Evolutionary conservation across 306 rosid species (phyloP).

Genomic region (Senna siamea): DNA sequence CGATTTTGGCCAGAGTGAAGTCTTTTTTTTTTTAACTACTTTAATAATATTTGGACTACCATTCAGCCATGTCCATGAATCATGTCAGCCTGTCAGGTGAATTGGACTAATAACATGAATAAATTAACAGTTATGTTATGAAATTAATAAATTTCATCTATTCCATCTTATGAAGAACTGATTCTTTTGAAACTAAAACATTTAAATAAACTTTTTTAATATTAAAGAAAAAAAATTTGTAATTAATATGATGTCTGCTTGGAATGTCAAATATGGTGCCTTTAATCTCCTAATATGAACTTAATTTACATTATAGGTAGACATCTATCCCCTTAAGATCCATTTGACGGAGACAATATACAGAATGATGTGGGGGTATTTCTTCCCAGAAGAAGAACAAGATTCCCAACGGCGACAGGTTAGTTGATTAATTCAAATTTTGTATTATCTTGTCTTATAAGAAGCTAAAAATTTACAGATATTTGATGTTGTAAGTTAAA

Average conservation of each 20-base stretch:
- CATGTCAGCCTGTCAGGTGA: neutral
- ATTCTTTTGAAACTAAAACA: neutral
- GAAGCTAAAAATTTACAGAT: constrained; percentile 27
- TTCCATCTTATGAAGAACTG: constrained; percentile 1
- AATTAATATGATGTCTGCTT: constrained; percentile 25
- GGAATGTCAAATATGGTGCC: constrained; percentile 16
- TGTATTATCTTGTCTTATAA: constrained; percentile 17
- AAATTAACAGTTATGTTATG: neutral
- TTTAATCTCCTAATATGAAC: constrained; percentile 42
- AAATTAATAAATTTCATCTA: neutral
- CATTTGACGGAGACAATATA: constrained; percentile 93
- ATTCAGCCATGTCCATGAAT: neutral
- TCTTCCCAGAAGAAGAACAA: constrained; percentile 85
- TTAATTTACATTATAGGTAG: constrained; percentile 61
- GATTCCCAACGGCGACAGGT: constrained; percentile 95
- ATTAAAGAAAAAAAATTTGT: neutral
- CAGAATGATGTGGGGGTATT: constrained; percentile 95
- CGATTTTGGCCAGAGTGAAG: neutral
- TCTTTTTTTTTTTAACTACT: neutral
- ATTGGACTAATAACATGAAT: constrained; percentile 13
- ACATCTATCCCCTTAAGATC: constrained; percentile 92
- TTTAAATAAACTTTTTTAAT: too few species aligned
- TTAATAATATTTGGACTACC: constrained; percentile 6
- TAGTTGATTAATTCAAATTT: constrained; percentile 39
- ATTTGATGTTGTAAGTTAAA: constrained; percentile 6